Percentiles rank a stretch among this genome's conserved stretches.
phyloP scores from a whole-genome alignment of 208 protist genomes.

The Tritrichomonas musculus region DNA sequence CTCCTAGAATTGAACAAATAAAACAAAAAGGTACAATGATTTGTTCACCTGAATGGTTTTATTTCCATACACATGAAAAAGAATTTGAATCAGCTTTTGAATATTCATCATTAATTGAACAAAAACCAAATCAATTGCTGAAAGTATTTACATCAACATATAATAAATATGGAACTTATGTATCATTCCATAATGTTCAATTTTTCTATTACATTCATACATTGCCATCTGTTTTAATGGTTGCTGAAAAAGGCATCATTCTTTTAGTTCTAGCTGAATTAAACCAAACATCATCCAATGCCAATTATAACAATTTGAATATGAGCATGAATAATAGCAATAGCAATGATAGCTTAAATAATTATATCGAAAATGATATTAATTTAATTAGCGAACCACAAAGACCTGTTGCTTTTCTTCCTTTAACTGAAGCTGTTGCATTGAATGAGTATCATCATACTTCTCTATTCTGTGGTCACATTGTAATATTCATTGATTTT shows the following conservation, averaged over 20 bases:
- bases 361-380: neutral
- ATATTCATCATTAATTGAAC: neutral
- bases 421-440: neutral
- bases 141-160: neutral
- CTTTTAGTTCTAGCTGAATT: neutral
- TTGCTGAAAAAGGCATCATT: neutral
- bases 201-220: neutral
- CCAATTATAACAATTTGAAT: no score
- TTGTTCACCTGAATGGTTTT: neutral
- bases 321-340: no score
- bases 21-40: neutral
- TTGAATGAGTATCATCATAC: neutral
- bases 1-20: neutral
- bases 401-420: neutral
- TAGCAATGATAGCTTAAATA: no score
- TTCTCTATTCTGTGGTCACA: neutral
- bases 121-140: neutral
- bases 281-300: neutral
- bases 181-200: neutral
- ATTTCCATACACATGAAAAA: neutral
- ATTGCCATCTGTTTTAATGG: neutral
- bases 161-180: neutral
- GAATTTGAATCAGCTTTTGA: neutral
- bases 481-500: neutral
- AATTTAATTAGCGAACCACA: neutral